Percentiles rank a stretch among this genome's conserved stretches.
Conservation (phyloP, 495 filamentous ascomycete species). For the Aspergillus nidulans region DNA sequence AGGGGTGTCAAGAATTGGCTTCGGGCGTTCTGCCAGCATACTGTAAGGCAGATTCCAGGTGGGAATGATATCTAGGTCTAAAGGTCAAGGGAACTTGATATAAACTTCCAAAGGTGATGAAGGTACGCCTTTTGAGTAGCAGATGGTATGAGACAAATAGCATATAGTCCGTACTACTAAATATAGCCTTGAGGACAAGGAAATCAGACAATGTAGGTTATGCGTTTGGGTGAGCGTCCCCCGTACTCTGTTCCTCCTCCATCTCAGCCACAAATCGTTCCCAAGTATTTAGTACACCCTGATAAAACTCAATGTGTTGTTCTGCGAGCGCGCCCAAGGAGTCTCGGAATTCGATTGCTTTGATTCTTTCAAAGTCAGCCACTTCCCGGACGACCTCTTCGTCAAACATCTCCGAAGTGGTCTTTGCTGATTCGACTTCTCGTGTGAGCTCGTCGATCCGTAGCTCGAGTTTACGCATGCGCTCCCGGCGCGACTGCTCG, state of each 20-base stretch:
- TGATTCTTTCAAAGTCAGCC: constrained; percentile 92
- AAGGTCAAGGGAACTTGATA: too few species aligned
- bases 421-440: constrained; percentile 82
- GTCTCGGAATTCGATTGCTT: constrained; percentile 84
- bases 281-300: constrained; percentile 76
- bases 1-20: too few species aligned
- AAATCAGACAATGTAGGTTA: background rate
- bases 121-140: too few species aligned
- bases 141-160: background rate
- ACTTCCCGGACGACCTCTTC: constrained; percentile 93
- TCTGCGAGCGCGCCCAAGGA: constrained; percentile 79
- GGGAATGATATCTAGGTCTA: too few species aligned
- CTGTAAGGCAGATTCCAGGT: too few species aligned
- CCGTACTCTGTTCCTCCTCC: constrained; percentile 52
- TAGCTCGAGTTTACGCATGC: constrained; percentile 83
- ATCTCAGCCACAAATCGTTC: constrained; percentile 84
- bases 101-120: too few species aligned
- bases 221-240: background rate
- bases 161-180: background rate
- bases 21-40: too few species aligned
- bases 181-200: background rate
- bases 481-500: constrained; percentile 81
- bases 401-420: constrained; percentile 80
- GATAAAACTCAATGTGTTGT: constrained; percentile 83
- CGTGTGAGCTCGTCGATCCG: constrained; percentile 83